These are phyloP conservation scores for Peniophora sp. DNA, from an alignment of 1,284 basidiomycete genomes.

Conservation along the genomic window DNA sequence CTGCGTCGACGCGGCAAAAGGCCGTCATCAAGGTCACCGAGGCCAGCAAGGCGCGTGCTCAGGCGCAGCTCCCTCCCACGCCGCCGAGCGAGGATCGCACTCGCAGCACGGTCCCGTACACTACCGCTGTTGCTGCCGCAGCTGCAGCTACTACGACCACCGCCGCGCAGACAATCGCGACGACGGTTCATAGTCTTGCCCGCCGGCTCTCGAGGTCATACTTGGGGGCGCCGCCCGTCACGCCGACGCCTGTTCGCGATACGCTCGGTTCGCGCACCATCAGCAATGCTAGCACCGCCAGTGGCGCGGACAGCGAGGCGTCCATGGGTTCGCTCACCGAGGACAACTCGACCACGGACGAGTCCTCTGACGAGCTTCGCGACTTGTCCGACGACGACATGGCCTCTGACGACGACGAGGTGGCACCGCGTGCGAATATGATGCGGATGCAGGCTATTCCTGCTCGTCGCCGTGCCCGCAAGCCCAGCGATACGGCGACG, in stretches of 20 bases:
- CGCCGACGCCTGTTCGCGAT: slow-evolving; percentile 14
- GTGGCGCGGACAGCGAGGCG: slow-evolving; percentile 51
- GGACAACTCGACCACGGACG: slow-evolving; percentile 47
- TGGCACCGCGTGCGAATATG: slow-evolving; percentile 12
- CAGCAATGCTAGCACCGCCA: slow-evolving; percentile 31
- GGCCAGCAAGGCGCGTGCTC: slow-evolving; percentile 48
- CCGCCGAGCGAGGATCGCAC: slow-evolving; percentile 27
- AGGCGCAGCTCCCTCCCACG: slow-evolving; percentile 33
- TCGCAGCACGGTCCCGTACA: slow-evolving; percentile 1
- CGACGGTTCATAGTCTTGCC: slow-evolving; percentile 44
- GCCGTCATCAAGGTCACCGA: slow-evolving; percentile 54
- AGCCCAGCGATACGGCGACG: slow-evolving; percentile 25
- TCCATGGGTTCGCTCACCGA: slow-evolving; percentile 44
- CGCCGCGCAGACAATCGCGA: slow-evolving; percentile 9
- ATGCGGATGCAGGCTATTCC: slow-evolving; percentile 36
- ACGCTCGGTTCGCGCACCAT: slow-evolving; percentile 15
- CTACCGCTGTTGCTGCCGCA: slow-evolving; percentile 2
- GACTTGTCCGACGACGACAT: slow-evolving; percentile 43
- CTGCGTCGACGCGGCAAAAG: slow-evolving; percentile 27
- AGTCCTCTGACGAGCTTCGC: slow-evolving; percentile 21
- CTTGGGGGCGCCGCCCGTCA: slow-evolving; percentile 17
- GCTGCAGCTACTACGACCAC: slow-evolving; percentile 2
- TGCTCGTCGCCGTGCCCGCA: slow-evolving; percentile 32
- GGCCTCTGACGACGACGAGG: slow-evolving; percentile 32
- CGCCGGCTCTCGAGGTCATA: slow-evolving; percentile 47